Evolutionary conservation across 371 early-diverging fungal genomes (phyloP).

Genomic region (Basidiobolus meristosporus): DNA sequence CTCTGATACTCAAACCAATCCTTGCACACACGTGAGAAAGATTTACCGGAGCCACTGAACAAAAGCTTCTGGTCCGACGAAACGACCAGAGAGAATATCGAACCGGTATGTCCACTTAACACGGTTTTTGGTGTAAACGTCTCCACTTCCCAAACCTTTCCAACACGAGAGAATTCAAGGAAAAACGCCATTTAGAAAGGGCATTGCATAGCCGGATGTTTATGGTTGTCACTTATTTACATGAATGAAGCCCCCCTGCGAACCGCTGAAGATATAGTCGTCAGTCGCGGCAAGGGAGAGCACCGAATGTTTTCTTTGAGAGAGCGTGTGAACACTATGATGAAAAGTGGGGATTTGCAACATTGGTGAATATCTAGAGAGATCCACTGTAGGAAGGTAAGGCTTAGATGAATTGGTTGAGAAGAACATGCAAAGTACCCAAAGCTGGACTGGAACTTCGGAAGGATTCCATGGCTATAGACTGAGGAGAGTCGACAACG

Average conservation of each 20-base stretch:
- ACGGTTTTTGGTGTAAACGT: constrained; percentile 32
- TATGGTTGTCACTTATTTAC: constrained; percentile 9
- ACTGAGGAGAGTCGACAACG: too few species aligned
- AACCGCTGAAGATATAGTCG: constrained; percentile 43
- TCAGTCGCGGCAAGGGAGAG: constrained; percentile 38
- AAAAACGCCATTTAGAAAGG: background rate
- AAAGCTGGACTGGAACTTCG: too few species aligned
- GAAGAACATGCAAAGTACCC: too few species aligned
- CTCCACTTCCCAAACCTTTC: constrained; percentile 50
- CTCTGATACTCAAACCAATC: too few species aligned
- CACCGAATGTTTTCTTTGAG: constrained; percentile 42
- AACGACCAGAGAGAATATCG: constrained; percentile 37
- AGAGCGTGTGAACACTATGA: constrained; percentile 33
- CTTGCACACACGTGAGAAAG: too few species aligned
- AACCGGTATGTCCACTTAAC: constrained; percentile 44
- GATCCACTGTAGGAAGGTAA: too few species aligned
- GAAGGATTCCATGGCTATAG: too few species aligned
- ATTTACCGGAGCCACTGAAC: constrained; percentile 47
- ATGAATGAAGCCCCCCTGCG: constrained; percentile 40
- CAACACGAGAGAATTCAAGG: background rate
- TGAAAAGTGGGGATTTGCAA: too few species aligned
- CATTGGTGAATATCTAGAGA: too few species aligned
- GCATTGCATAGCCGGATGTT: background rate
- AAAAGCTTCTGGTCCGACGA: constrained; percentile 27
- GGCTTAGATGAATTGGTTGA: too few species aligned